Conservation (phyloP, 352 stramenopile genomes). For the Pythium brassicae region DNA sequence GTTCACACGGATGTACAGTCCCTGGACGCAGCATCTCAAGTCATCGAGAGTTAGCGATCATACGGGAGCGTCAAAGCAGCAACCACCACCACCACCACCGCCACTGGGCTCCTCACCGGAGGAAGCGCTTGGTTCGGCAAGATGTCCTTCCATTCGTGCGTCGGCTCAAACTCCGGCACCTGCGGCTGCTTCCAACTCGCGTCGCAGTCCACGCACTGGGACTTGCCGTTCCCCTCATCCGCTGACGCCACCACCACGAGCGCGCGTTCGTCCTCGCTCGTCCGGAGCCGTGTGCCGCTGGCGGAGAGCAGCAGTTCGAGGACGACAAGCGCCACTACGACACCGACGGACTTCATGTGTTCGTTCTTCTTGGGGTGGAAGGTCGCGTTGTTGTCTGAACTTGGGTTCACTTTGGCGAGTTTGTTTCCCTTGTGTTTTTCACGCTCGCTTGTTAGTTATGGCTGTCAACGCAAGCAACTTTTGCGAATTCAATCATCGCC, state of each 20-base stretch:
- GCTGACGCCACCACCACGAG: constrained; percentile 6
- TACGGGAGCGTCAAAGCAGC: too few relatives aligned
- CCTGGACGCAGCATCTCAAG: constrained; percentile 12
- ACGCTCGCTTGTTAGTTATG: constrained; percentile 2
- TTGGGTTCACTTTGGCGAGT: too few relatives aligned
- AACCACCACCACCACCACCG: too few relatives aligned
- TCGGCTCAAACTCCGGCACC: constrained; percentile 57
- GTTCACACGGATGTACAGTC: constrained; percentile 58
- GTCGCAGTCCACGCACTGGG: constrained; percentile 10
- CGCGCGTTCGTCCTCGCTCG: constrained; percentile 1
- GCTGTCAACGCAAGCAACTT: neutral
- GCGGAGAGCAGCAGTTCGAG: constrained; percentile 4
- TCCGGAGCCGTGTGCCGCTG: neutral
- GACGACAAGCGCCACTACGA: constrained; percentile 14
- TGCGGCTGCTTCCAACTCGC: neutral
- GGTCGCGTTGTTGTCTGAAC: too few relatives aligned
- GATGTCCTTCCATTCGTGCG: constrained; percentile 55
- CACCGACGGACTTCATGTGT: constrained; percentile 13
- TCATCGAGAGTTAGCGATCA: neutral
- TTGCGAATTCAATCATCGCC: neutral
- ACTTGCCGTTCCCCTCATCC: constrained; percentile 7
- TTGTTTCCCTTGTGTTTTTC: too few relatives aligned
- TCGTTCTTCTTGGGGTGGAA: neutral
- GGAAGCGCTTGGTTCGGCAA: constrained; percentile 45
- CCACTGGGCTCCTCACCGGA: constrained; percentile 15